Base-by-base conservation (phyloP, 805 yeast species). In the Kodamaea restingae region DNA sequence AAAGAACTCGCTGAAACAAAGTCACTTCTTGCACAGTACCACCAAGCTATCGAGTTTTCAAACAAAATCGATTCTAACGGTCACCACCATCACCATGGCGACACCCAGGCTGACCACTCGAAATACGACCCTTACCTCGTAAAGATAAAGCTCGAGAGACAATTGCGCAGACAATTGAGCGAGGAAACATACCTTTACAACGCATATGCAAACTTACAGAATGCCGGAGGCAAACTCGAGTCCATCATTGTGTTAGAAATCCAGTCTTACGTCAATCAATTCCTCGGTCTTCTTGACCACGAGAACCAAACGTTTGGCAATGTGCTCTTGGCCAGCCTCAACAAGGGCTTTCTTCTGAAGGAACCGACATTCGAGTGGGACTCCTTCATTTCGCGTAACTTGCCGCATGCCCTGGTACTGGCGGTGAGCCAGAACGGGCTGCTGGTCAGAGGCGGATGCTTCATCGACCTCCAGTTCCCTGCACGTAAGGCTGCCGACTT, bases 291-390 rank as follows among this genome's bases (percentile, higher is more conserved):
- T 27, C 64, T 85, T 42, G 86, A 84, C 22, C 80, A 78, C 51
- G 88, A 84, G 58, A 81, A 88, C 29, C 82, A 81, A 50, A 68
- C 82, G 32, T 80, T 87, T 12, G 76, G 84, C 48, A 80, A 80
- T 46, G 73, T 71, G 35, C 64, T 87, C 44, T 70, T 82, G 30
- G 79, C 88, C 2, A 79, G 76, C 55, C 64, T 87, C 41, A 52
- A 56, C 29, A 53, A 62, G 32, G 88, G 88, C 2, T 78, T 88
- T 48, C 74, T 88, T 45, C 74, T 84, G 25, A 83, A 84, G 55
- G 88, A 84, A 43, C 80, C 95, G 9, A 71, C 76, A 26, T 78
- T 79, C 56, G 98, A 93, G 67, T 91, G 97, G 96, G 86, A 84
- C 44, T 75, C 85, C 24, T 93, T 87, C 48, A 75, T 90, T 38